Evolutionary conservation across 2,329 filamentous ascomycete genomes (phyloP).

Genomic region (Pyricularia sp.): DNA sequence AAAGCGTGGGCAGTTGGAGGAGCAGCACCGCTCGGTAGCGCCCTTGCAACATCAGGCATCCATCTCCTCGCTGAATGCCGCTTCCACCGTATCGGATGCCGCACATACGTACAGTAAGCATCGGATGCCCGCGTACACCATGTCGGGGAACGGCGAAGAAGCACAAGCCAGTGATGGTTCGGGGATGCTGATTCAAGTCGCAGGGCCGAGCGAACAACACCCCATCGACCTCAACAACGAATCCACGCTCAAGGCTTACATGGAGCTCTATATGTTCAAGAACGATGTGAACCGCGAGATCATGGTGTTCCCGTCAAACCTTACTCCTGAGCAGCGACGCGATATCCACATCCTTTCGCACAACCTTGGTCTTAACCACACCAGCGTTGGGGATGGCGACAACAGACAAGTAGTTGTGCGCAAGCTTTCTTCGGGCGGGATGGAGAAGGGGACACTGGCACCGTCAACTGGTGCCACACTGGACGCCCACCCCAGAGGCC

Average conservation of each 20-base stretch:
- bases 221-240: constrained; percentile 82
- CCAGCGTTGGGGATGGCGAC: constrained; percentile 80
- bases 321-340: constrained; percentile 76
- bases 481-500: constrained; percentile 70
- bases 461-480: constrained; percentile 49
- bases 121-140: not conserved
- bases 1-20: constrained; percentile 88
- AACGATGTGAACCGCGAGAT: constrained; percentile 63
- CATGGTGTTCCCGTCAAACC: constrained; percentile 71
- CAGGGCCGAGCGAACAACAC: constrained; percentile 34
- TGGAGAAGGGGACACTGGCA: not conserved
- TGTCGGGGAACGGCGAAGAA: not conserved
- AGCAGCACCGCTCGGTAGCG: constrained; percentile 75
- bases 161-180: not conserved
- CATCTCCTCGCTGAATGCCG: constrained; percentile 57
- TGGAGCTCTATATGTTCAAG: constrained; percentile 79
- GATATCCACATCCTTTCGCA: constrained; percentile 92
- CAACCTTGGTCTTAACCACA: constrained; percentile 85
- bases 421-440: constrained; percentile 33
- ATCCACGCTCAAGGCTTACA: constrained; percentile 78
- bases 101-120: constrained; percentile 1
- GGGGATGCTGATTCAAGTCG: constrained; percentile 11
- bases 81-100: constrained; percentile 1
- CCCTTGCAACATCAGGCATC: constrained; percentile 66
- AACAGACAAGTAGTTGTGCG: constrained; percentile 86